Evolutionary conservation across 495 filamentous ascomycete species (phyloP), one percentile per base, ranked within the genome.

Genomic region (Penicillium coffeae): DNA sequence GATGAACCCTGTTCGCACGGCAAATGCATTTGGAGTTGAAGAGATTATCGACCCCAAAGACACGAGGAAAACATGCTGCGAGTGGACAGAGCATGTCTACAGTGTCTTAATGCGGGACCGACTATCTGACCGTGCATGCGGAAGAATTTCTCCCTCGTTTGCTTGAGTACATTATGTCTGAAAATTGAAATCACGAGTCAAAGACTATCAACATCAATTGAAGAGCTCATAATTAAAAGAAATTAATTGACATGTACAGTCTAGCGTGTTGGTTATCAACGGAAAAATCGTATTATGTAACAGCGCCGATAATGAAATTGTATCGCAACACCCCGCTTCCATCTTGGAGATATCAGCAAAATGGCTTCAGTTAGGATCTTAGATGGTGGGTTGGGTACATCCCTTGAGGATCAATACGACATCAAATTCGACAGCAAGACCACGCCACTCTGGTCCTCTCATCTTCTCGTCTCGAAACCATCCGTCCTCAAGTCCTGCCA

Each of bases 331-430:
- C 8, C 20, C 16, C 22, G 25, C 25, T 33, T n/a, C 2, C 32
- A 10, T 18, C n/a, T n/a, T n/a, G n/a, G 12, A 35, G 12, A 18
- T 20, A 15, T 2, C 30, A 25, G 25, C 33, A 50, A 37, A 7
- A 64, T 64, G 62, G 53, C 42, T 15, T 45, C 51, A 30, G 58
- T 83, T 33, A 63, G 69, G 13, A 59, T 86, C 45, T 76, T 86
- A 18, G 84, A 86, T 53, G 84, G 83, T 30, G 84, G 83, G 9
- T 73, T 87, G 0, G 83, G 84, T 14, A 86, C 84, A 16, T 77
- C 82, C 13, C 80, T 87, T 10, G 73, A 82, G 60, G 75, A 79
- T 15, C 64, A 71, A 13, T 75, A 81, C 54, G 55, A 63, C 22
- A 61, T 72, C 44, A 64, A 52, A 32, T 83, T 83, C 60, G 60